Evolutionary conservation across 1,284 basidiomycete species (phyloP), one percentile per base, ranked within the genome.

Genomic region (Mycosarcoma maydis): DNA sequence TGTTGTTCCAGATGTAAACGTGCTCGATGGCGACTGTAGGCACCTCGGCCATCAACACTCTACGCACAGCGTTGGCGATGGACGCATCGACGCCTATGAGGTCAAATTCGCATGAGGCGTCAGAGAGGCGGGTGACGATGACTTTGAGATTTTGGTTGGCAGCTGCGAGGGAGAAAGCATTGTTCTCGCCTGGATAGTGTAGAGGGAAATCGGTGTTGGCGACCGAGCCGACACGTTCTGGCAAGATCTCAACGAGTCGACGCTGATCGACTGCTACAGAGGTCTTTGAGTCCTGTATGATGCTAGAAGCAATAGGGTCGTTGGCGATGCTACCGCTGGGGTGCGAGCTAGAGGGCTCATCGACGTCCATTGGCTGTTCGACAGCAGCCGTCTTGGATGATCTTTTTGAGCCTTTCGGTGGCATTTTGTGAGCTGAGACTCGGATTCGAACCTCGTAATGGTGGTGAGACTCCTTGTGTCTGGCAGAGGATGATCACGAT

Each of bases 1-100:
- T 98, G 83, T 98, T 99, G 85, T 97, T 91, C 88, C 90, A 97
- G 3, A 96, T 86, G 82, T 94, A 98, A 8, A 93, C 92, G 67
- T 90, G 86, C 81, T 98, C 95, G 58, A 98, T 90, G n/a, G 91
- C 91, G 13, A 98, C 85, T 0, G 92, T 91, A 6, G 77, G 77
- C 19, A 79, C 94, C 86, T 99, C 95, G 23, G 96, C 91, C 48
- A 98, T 92, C 78, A 98, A 86, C 52, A 95, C 91, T 57, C 95
- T 86, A 38, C 96, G 87, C 72, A 97, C 87, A 0, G 95, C 93
- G 82, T 99, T 98, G 23, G 96, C 94, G 49, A 99, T 91, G 26
- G 91, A 91, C 0, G 96, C 92, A 83, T 99, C 96, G 27, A 98
- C 90, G 8, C 96, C 95, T 55, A 98, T 88, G 24, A 98, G 85